Evolutionary conservation across 495 filamentous ascomycete species (phyloP), one percentile per base, ranked within the genome.

Genomic region (Aspergillus funiculosus): DNA sequence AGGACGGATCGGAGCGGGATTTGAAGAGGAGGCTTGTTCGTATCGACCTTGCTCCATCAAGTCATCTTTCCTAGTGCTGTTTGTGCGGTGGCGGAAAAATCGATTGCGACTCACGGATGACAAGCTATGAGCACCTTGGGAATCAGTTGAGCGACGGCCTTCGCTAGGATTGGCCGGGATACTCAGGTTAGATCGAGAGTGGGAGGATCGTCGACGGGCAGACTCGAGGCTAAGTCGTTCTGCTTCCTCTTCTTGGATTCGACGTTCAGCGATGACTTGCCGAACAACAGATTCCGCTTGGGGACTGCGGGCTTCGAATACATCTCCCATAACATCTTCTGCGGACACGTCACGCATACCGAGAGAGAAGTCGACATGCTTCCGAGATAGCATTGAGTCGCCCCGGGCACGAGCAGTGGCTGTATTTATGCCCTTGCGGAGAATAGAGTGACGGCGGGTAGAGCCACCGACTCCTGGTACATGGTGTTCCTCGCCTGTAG

Each of bases 331-430:
- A 24, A 82, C 57, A 50, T 85, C 83, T 26, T 68, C 73, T 7
- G 77, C 71, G 9, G 71, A 69, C 17, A 84, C 65, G 44, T 76
- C 72, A 26, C 68, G 71, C 67, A 86, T 83, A 19, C 85, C 85
- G 5, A 87, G 70, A 4, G 83, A 85, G 64, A 89, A 89, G 55
- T 89, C 86, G 21, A 87, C 81, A 20, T 83, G 80, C 29, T 80
- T 80, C 38, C 70, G 71, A 61, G 80, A 77, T 1, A 73, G 69
- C 15, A 75, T 51, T 0, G 76, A 77, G 46, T 80, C 74, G 30
- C 76, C 76, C 18, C 79, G 76, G 13, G 67, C 59, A 3, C 81
- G 71, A 8, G 68, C 71, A 0, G 57, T 59, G 29, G 67, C 67
- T 8, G 61, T 58, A 14, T 63, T 51, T 45, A 67, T 60, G 42